Evolutionary conservation across 495 filamentous ascomycete genomes (phyloP), one percentile per base, ranked within the genome.

Genomic region (Penicillium silybi): DNA sequence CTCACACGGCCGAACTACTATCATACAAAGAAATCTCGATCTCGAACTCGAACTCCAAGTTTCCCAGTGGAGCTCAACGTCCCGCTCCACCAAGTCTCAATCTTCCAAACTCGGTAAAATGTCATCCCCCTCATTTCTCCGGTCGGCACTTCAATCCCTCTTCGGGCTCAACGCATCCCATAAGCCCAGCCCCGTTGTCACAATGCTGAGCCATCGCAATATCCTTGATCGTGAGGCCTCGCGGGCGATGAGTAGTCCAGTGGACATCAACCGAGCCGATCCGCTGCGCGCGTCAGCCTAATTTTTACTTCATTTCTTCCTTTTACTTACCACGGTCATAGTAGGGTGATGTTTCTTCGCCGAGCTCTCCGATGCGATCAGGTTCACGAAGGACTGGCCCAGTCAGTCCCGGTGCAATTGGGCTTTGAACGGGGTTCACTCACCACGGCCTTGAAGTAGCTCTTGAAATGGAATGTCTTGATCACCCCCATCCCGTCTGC

Each of bases 221-320:
- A 59, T 92, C 88, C 54, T 85, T 85, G 20, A 69, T 52, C 0
- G 84, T 85, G n/a, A 92, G 73, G n/a, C 88, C 87, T 18, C 75
- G 72, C 8, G 85, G 86, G 40, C 73, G 73, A 67, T 92, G 87
- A 16, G 88, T 90, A 10, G 86, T 90, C 88, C 86, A 90, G 64
- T 76, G 71, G 48, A 78, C 65, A 51, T 72, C 64, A 29, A 78
- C 71, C 4, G 72, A 75, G 8, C 73, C 73, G 53, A 73, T 62
- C 50, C 70, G 70, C 71, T 76, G 44, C 15, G 18, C 19, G 9
- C 29, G 39, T 62, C 48, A 59, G 52, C 32, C 40, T 44, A 43
- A 50, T 46, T 38, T 35, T 46, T 18, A 53, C 40, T 47, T 27
- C 32, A 48, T 38, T 44, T 18, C 16, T 22, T 35, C 19, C 11